Percentiles rank a stretch among this genome's conserved stretches.
Evolutionary conservation across 2,329 filamentous ascomycete genomes (phyloP).

Genomic region (Fusarium austroafricanum): DNA sequence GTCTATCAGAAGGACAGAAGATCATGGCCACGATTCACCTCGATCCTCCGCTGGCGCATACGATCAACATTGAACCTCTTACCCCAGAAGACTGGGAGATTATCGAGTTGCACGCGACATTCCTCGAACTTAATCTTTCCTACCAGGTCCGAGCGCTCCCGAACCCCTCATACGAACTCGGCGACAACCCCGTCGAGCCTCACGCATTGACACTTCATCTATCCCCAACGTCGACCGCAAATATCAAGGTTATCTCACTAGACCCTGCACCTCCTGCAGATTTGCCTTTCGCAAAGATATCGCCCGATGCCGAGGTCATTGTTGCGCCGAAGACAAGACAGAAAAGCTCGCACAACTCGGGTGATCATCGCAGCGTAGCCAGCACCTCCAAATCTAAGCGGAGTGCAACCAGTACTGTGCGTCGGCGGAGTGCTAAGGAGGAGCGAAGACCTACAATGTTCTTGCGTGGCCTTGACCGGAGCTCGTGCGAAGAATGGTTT

Average conservation of each 20-base stretch:
- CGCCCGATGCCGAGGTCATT: conserved; percentile 94
- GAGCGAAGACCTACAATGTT: conserved; percentile 77
- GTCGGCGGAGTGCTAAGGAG: conserved; percentile 68
- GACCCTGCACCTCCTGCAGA: conserved; percentile 76
- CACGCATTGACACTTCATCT: conserved; percentile 93
- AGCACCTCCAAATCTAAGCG: conserved; percentile 83
- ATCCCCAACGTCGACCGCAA: conserved; percentile 94
- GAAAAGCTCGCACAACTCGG: conserved; percentile 72
- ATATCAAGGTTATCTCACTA: conserved; percentile 87
- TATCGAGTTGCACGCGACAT: conserved; percentile 95
- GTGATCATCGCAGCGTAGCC: conserved; percentile 82
- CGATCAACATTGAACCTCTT: conserved; percentile 94
- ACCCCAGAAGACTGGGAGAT: conserved; percentile 99
- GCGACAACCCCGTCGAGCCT: conserved; percentile 63
- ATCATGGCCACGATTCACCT: conserved; percentile 79
- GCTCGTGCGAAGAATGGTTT: conserved; percentile 79
- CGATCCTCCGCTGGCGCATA: conserved; percentile 91
- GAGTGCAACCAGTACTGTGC: conserved; percentile 79
- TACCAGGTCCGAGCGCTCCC: conserved; percentile 93
- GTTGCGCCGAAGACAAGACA: conserved; percentile 92
- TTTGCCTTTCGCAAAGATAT: conserved; percentile 88
- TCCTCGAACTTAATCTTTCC: conserved; percentile 92
- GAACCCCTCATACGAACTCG: conserved; percentile 76
- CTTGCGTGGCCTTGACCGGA: conserved; percentile 80
- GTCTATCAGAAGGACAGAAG: conserved; percentile 84